Base-by-base conservation (phyloP, 768 basidiomycete species). In the Candolleomyces eurysporus region DNA sequence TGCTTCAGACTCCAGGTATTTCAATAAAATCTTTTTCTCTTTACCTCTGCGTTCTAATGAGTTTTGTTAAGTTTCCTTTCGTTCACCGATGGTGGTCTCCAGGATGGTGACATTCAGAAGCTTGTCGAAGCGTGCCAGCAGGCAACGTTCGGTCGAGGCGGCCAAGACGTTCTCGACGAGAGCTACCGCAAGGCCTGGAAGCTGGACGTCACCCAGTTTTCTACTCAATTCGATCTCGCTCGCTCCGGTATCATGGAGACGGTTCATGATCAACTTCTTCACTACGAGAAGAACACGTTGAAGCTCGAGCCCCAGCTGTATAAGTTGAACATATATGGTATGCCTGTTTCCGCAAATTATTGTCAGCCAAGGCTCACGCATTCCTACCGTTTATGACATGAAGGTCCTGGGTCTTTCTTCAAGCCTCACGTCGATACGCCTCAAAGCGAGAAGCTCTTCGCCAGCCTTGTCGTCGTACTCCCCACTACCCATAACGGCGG, bases 371-470 rank as follows among this genome's bases (percentile, higher is more conserved):
- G 26, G 26, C n/a, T 26, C 19, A 13, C 39, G 16, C 19, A 22
- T 11, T n/a, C 14, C 45, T 19, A 40, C 26, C 39, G 45, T 22
- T 46, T 36, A 7, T 48, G 13, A 45, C 36, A 21, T 9, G 43
- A 52, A 81, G 80, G 73, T 1, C 65, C 74, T 50, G 82, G 72
- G 10, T 75, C 75, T 0, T 83, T 81, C 65, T 84, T 84, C 74
- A 82, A 82, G 63, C 45, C 78, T 1, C 83, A 83, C 63, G 73
- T 77, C 46, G 84, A 84, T 60, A 82, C 82, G 0, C 81, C 80
- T 5, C 76, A 77, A 9, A 65, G 70, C 10, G 70, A 72, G 8
- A 64, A 65, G 31, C 83, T 84, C 77, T 79, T 86, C 43, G 83
- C 80, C 1, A 84, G 84, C 1, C 74, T 87, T 9, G 78, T 84